Base-by-base conservation (phyloP, 2,329 filamentous ascomycete species). In the Penicillium sp. region DNA sequence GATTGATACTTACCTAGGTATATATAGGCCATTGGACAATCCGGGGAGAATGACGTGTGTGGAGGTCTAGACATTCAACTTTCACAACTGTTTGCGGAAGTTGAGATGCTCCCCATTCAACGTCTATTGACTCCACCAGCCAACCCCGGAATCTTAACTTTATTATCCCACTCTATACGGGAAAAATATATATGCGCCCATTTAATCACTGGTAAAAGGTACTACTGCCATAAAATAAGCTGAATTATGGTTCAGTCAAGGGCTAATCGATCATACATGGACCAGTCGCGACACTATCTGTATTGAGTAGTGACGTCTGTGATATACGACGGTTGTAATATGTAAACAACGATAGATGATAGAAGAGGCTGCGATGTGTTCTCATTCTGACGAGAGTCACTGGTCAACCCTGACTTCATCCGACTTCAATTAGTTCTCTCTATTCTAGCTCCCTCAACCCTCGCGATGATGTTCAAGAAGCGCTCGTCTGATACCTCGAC, bases 231-330 rank as follows among this genome's bases (percentile, higher is more conserved):
- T 35, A 9, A 15, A 12, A 25, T 48, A 37, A 25, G 6, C 31
- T 37, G 9, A 4, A 6, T 13, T 10, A 3, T 7, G 3, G 38
- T 49, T 21, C 25, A 31, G 45, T 50, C 45, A 54, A 42, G 47
- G 12, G 12, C 15, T 27, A 37, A 43, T 65, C 62, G 43, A 61
- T 62, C 60, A 60, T 61, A 55, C 52, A 33, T 62, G 41, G 41
- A 60, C 55, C 25, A 48, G 27, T 13, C 40, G 10, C 21, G 3
- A 42, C 37, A n/a, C 21, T 7, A 17, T 23, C 29, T 4, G 5
- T 23, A 19, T 19, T 13, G 6, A 21, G 31, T 60, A 51, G 55
- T 66, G 63, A 66, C 62, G 62, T 66, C 54, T 52, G 58, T 8
- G 33, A 60, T 45, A 42, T 53, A 8, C 35, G 47, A 42, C 23